Evolutionary conservation across 305 asterid genomes (phyloP).

Genomic region (Ajuga reptans): DNA sequence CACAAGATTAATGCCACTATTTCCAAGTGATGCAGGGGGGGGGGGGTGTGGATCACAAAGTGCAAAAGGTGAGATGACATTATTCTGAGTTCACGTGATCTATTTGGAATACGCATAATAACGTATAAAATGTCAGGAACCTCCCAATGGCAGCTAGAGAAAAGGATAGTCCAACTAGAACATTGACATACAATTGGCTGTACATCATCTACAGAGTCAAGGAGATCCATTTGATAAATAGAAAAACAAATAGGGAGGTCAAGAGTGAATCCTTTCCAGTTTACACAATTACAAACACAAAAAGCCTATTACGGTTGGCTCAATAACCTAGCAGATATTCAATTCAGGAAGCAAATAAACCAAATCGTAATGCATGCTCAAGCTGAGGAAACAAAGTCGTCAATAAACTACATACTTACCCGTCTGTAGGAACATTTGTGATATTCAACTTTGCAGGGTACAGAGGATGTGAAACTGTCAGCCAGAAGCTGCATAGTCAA

Average conservation of each 20-base stretch:
- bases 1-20: not conserved
- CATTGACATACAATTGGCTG: not conserved
- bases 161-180: not conserved
- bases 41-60: not conserved
- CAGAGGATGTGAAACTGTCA: constrained; percentile 59
- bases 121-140: not conserved
- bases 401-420: constrained; percentile 42
- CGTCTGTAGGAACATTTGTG: constrained; percentile 66
- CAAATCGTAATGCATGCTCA: not conserved
- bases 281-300: constrained; percentile 1
- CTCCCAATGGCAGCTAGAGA: not conserved
- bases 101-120: not conserved
- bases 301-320: not conserved
- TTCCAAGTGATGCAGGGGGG: not conserved
- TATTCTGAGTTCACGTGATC: not conserved
- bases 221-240: not conserved
- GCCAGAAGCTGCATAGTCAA: constrained; percentile 72
- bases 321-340: constrained; percentile 6
- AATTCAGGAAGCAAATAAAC: not conserved
- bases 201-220: not conserved
- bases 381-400: not conserved
- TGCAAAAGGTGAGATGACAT: not conserved
- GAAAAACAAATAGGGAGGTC: not conserved
- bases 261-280: constrained; percentile 1
- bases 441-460: constrained; percentile 68